Percentiles rank a stretch among this genome's conserved stretches.
phyloP scores from a whole-genome alignment of 345 rosid species.

The Gossypium stocksii region DNA sequence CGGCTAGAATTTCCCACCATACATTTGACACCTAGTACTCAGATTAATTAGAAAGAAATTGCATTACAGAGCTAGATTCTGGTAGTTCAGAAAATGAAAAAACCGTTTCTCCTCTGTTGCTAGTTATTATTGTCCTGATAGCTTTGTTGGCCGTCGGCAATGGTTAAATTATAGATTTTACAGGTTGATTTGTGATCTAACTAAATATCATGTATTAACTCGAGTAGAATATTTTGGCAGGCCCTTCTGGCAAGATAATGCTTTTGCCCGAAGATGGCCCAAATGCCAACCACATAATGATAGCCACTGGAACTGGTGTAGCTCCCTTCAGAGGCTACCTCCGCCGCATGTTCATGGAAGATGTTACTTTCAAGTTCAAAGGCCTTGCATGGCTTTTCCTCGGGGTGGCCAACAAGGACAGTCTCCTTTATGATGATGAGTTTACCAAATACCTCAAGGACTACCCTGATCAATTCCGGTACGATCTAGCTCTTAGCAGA shows the following conservation, averaged over 20 bases:
- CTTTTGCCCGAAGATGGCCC: slow-evolving; percentile 90
- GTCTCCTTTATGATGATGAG: slow-evolving; percentile 91
- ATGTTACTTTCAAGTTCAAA: slow-evolving; percentile 65
- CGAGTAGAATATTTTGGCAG: slow-evolving; percentile 35
- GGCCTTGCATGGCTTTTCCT: slow-evolving; percentile 99
- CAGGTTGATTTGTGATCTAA: background rate
- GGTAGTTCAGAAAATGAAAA: background rate
- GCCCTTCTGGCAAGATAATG: slow-evolving; percentile 96
- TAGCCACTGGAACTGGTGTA: slow-evolving; percentile 93
- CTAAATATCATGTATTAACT: background rate
- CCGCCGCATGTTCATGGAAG: slow-evolving; percentile 96
- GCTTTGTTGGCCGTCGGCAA: background rate
- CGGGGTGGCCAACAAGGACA: slow-evolving; percentile 93
- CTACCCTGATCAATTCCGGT: slow-evolving; percentile 76
- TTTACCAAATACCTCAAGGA: slow-evolving; percentile 69
- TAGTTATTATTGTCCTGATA: background rate
- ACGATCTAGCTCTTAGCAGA: slow-evolving; percentile 83
- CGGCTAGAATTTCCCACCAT: background rate
- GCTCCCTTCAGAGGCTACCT: slow-evolving; percentile 94
- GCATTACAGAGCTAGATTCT: background rate
- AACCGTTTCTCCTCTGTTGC: background rate
- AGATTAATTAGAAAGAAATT: background rate
- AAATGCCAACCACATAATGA: slow-evolving; percentile 89
- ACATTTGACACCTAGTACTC: background rate
- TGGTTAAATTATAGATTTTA: background rate